Evolutionary conservation across 352 stramenopile species (phyloP).

Genomic region (Phytophthora sojae): DNA sequence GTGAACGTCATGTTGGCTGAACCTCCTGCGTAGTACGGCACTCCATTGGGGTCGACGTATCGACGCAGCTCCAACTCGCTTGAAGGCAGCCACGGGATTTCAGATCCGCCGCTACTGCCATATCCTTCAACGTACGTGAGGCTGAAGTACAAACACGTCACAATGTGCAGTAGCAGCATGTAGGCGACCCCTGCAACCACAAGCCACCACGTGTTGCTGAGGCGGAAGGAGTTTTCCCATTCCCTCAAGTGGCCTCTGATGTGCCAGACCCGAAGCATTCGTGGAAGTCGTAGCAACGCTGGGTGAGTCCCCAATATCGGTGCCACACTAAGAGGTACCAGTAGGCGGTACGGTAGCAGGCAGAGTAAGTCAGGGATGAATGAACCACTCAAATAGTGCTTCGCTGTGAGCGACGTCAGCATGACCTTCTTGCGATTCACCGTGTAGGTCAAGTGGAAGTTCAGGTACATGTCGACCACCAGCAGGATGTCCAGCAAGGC

Average conservation of each 20-base stretch:
- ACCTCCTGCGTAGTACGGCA: constrained; percentile 2
- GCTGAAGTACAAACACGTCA: constrained; percentile 44
- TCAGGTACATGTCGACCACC: constrained; percentile 60
- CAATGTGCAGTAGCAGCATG: constrained; percentile 40
- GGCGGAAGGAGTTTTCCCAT: constrained; percentile 37
- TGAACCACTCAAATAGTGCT: constrained; percentile 32
- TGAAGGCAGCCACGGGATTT: constrained; percentile 33
- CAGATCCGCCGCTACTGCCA: background rate
- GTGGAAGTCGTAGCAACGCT: constrained; percentile 46
- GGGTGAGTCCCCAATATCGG: constrained; percentile 14
- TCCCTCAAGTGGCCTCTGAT: constrained; percentile 43
- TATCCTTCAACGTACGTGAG: constrained; percentile 45
- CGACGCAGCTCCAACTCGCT: constrained; percentile 23
- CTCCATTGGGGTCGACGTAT: constrained; percentile 2
- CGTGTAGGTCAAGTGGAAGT: constrained; percentile 49
- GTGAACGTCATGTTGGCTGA: constrained; percentile 14
- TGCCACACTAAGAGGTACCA: constrained; percentile 21
- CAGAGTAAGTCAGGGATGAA: constrained; percentile 52
- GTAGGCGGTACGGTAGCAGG: constrained; percentile 49
- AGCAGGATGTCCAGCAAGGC: constrained; percentile 45
- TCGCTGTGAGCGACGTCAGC: constrained; percentile 33
- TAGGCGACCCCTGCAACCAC: constrained; percentile 19
- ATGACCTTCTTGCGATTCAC: constrained; percentile 36
- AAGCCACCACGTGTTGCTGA: constrained; percentile 18
- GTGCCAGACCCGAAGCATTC: constrained; percentile 42